Evolutionary conservation across 441 rosid genomes (phyloP).

Genomic region (Brassica balearica): DNA sequence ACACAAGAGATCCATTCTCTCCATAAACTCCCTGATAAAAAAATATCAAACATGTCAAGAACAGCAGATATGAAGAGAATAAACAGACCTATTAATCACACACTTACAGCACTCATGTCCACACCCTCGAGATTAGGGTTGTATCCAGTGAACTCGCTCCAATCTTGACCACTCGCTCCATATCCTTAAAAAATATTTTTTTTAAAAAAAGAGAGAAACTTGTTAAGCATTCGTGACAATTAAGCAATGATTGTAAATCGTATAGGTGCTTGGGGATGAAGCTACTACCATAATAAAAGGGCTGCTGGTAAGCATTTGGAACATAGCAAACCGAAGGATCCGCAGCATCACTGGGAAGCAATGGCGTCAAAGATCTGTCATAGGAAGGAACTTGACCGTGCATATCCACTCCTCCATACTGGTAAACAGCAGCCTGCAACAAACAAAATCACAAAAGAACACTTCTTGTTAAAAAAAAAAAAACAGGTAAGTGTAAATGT

Average conservation of each 20-base stretch:
- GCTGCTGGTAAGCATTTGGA: conserved; percentile 54
- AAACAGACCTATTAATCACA: conserved; percentile 16
- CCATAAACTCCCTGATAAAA: conserved; percentile 63
- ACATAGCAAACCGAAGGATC: conserved; percentile 67
- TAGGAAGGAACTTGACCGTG: conserved; percentile 65
- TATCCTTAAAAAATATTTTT: conserved; percentile 17
- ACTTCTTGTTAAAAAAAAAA: neutral
- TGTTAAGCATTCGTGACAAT: neutral
- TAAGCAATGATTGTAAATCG: neutral
- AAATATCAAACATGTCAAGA: neutral
- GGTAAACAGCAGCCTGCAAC: conserved; percentile 59
- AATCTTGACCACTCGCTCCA: conserved; percentile 47
- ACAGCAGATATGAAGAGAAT: neutral
- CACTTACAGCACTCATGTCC: conserved; percentile 61
- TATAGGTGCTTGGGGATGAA: neutral
- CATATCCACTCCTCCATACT: conserved; percentile 60
- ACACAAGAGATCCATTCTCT: conserved; percentile 57
- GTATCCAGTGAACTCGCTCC: conserved; percentile 60
- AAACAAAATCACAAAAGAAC: neutral
- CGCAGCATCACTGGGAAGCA: conserved; percentile 51
- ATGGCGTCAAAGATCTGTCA: conserved; percentile 67
- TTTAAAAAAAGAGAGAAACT: neutral
- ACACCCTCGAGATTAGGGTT: conserved; percentile 58
- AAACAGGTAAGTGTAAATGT: neutral
- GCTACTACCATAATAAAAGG: conserved; percentile 55